Evolutionary conservation across 1,284 basidiomycete genomes (phyloP).

Genomic region (Exobasidium cylindrosporum): DNA sequence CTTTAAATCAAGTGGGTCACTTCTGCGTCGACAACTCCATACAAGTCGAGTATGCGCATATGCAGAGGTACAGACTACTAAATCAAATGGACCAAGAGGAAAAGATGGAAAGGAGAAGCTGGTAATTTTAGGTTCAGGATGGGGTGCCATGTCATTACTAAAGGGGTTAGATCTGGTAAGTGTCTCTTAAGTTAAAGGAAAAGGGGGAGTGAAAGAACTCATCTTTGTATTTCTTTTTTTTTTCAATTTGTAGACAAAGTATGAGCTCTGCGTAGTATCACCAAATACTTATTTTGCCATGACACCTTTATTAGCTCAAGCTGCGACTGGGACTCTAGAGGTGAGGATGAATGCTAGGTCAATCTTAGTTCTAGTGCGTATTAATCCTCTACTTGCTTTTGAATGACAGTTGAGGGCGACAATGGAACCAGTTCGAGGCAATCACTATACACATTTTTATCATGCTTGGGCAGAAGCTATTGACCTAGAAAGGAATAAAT

Average conservation of each 20-base stretch:
- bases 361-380: not conserved
- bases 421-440: conserved; percentile 70
- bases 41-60: not conserved
- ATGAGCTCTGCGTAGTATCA: conserved; percentile 27
- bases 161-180: conserved; percentile 21
- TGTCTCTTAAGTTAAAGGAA: not conserved
- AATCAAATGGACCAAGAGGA: not conserved
- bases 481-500: conserved; percentile 13
- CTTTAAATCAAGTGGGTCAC: too few relatives aligned
- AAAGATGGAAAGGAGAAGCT: conserved; percentile 68
- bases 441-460: conserved; percentile 45
- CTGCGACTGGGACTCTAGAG: conserved; percentile 55
- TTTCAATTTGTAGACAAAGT: conserved; percentile 5
- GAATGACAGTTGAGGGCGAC: conserved; percentile 58
- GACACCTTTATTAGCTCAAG: conserved; percentile 34
- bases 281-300: conserved; percentile 49
- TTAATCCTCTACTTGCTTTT: not conserved
- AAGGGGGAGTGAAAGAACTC: not conserved
- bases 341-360: not conserved
- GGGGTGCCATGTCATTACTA: conserved; percentile 67
- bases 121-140: conserved; percentile 78
- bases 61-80: not conserved
- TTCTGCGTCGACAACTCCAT: not conserved
- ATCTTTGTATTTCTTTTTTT: too few relatives aligned
- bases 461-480: conserved; percentile 57